Evolutionary conservation across 208 protist species (phyloP), one percentile per base, ranked within the genome.

Genomic region (Trypanosoma cruzi): DNA sequence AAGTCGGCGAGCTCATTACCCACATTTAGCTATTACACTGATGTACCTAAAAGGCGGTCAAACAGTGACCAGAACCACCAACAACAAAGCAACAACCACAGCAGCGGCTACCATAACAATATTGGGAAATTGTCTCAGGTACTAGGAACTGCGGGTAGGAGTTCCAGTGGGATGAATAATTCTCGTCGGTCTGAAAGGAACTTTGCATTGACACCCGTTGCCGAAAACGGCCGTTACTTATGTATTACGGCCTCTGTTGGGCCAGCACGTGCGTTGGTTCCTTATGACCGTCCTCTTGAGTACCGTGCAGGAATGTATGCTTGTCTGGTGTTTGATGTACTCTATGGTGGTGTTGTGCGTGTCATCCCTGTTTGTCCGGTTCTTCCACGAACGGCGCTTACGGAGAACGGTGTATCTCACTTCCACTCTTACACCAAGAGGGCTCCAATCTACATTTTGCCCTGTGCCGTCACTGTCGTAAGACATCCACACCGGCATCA

Each of bases 191-290:
- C 36, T 6, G 40, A 40, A 28, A 49, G 37, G 32, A 26, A 24
- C 16, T 24, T 10, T 31, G 46, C n/a, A 28, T 73, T 91, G 48
- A 54, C 73, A 28, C 80, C 80, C 34, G 86, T 73, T n/a, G 77
- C 83, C 14, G 40, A 59, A 44, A 89, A 94, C 59, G 89, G 89
- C 0, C 89, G 89, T 42, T 94, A 90, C 56, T 77, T 91, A 16
- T 83, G 73, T 66, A 73, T 94, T 49, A 81, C 86, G 74, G 79
- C 85, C 29, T 68, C 85, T n/a, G 77, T 90, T 13, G 89, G 89
- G 16, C 89, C 89, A 4, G 74, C 76, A 32, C 85, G 89, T 10
- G 69, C 74, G 58, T 63, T 77, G 28, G 32, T 80, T n/a, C 71
- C 78, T 36, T 61, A 68, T 20, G 69, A 66, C 32, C 65, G 69